Evolutionary conservation across 192 early-diverging fungal species (phyloP), one percentile per base, ranked within the genome.

Genomic region (Backusella tarrabulga): DNA sequence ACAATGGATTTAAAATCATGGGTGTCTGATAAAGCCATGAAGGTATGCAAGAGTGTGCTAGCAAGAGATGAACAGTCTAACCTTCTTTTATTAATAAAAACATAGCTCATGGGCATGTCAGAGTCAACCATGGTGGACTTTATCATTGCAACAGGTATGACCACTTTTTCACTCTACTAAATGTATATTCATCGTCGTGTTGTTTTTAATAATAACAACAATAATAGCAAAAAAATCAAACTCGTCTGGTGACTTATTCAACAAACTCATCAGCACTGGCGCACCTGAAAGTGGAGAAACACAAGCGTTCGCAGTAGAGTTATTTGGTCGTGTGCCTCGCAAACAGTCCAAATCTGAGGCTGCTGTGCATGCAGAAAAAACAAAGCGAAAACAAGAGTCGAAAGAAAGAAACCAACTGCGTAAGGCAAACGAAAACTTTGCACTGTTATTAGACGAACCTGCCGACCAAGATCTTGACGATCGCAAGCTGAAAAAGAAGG

Each of bases 101-200:
- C 29, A 12, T 34, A 85, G 84, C 79, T 92, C 5, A 81, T 92
- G 12, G 91, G 90, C 54, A 88, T 92, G 78, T 87, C 89, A n/a
- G 93, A 93, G 75, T 75, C 70, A 23, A 90, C 86, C 15, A 82
- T 90, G 21, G 88, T 91, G 26, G 92, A 95, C 81, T 95, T 88
- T 79, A 77, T 95, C 71, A 85, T 92, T 66, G 89, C 92, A 12
- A 77, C 85, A 77, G 87, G 87, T 86, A 83, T 50, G 12, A 17
- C 42, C 14, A 5, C 42, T 15, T 15, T 17, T 4, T 44, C 12
- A 44, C 40, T 34, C 40, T 15, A 60, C 36, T 46, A 3, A 17
- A 3, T 38, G n/a, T 36, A 44, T 34, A 54, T 17, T 56, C n/a
- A 77, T 8, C 6, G 1, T 12, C n/a, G 15, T 54, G 17, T 74